These are phyloP conservation scores for Stagonosporopsis vannaccii DNA, from an alignment of 2,329 filamentous ascomycete species.

Conservation along the genomic window DNA sequence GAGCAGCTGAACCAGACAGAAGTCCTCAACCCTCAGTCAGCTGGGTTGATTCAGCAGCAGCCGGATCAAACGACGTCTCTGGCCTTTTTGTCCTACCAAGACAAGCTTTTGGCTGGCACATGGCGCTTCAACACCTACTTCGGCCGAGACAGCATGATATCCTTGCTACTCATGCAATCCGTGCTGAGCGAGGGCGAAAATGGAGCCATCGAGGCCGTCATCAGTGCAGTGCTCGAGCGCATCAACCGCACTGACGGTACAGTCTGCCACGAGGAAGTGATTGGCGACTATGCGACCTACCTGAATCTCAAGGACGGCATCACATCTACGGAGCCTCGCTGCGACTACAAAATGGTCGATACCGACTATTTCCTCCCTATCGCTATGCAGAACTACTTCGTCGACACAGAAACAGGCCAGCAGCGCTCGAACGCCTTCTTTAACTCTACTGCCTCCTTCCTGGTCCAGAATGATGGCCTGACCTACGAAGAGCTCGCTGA, in stretches of 20 bases:
- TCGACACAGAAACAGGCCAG: constrained; percentile 55
- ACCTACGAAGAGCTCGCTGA: constrained; percentile 62
- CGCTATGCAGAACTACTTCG: constrained; percentile 66
- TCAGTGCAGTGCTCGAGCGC: constrained; percentile 66
- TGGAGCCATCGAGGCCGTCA: constrained; percentile 67
- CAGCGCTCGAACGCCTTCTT: constrained; percentile 50
- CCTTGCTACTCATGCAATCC: constrained; percentile 64
- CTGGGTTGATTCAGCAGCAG: constrained; percentile 55
- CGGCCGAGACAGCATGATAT: constrained; percentile 70
- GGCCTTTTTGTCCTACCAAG: constrained; percentile 69
- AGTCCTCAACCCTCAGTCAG: constrained; percentile 60
- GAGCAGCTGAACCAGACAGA: constrained; percentile 59
- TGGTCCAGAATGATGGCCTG: constrained; percentile 60
- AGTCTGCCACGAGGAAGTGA: constrained; percentile 70
- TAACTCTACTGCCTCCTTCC: constrained; percentile 56
- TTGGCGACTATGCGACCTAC: constrained; percentile 70
- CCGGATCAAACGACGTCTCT: constrained; percentile 61
- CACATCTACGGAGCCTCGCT: constrained; percentile 60
- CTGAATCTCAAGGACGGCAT: constrained; percentile 63
- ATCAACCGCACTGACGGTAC: constrained; percentile 67
- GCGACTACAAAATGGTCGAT: constrained; percentile 69
- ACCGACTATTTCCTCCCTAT: constrained; percentile 68
- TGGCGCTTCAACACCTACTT: constrained; percentile 74
- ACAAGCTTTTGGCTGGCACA: constrained; percentile 69
- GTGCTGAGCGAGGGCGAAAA: constrained; percentile 64